Conservation (phyloP, 768 basidiomycete genomes). For the Chalciporus piperatus region DNA sequence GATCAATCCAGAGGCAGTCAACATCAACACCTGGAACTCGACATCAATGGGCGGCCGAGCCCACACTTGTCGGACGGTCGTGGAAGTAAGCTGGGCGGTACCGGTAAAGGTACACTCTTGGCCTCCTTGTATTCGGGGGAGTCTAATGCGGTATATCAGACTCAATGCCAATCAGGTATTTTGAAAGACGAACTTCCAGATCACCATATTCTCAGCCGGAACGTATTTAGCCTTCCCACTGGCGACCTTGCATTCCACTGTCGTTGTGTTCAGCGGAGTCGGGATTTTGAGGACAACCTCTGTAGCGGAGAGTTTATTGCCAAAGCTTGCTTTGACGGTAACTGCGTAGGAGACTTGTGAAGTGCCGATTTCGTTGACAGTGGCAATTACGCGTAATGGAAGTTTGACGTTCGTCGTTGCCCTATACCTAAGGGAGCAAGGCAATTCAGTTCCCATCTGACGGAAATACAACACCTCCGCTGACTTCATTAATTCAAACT, state of each 20-base stretch:
- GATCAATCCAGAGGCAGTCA: conserved; percentile 92
- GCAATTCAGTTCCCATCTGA: conserved; percentile 1
- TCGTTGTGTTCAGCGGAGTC: conserved; percentile 92
- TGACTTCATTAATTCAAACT: conserved; percentile 96
- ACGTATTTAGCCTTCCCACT: conserved; percentile 97
- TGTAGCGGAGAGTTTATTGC: conserved; percentile 88
- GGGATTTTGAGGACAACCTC: conserved; percentile 93
- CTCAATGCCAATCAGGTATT: conserved; percentile 1
- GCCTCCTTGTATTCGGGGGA: conserved; percentile 89
- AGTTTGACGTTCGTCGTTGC: conserved; percentile 95
- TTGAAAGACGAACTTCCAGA: conserved; percentile 84
- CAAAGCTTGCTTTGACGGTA: conserved; percentile 85
- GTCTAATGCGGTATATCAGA: conserved; percentile 44
- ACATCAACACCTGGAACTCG: conserved; percentile 99
- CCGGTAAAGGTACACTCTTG: conserved; percentile 86
- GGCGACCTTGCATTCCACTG: conserved; percentile 87
- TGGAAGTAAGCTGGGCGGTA: conserved; percentile 78
- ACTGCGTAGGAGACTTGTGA: conserved; percentile 89
- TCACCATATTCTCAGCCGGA: conserved; percentile 91
- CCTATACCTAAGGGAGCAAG: conserved; percentile 65
- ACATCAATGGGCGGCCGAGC: conserved; percentile 96
- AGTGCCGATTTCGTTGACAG: conserved; percentile 91
- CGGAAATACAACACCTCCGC: conserved; percentile 23
- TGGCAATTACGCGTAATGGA: conserved; percentile 85
- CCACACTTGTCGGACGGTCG: conserved; percentile 94